Evolutionary conservation across 768 basidiomycete genomes (phyloP).

Genomic region (Tulasnella sp.): DNA sequence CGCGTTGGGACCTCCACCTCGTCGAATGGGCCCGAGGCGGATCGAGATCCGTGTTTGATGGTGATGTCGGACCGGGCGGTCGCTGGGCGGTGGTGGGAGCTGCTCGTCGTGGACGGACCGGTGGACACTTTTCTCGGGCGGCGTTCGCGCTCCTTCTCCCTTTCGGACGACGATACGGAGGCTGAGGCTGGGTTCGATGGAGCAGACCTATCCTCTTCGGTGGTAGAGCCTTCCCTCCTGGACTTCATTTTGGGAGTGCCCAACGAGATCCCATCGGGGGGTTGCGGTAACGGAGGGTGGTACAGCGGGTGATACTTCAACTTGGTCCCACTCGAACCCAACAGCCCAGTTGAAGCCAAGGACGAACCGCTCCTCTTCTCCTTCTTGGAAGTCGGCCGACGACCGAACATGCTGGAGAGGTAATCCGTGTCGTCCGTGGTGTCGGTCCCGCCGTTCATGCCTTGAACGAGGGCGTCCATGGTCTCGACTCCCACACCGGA

Average conservation of each 20-base stretch:
- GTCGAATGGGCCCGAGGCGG: not conserved
- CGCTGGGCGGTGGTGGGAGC: not conserved
- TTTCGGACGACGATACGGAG: not conserved
- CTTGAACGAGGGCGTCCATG: constrained; percentile 85
- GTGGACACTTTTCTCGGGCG: not conserved
- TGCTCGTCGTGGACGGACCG: not conserved
- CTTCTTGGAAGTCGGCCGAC: constrained; percentile 39
- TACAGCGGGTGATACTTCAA: constrained; percentile 67
- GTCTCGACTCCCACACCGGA: constrained; percentile 63
- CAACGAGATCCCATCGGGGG: constrained; percentile 43
- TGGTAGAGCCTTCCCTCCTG: not conserved
- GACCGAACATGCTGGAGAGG: constrained; percentile 16
- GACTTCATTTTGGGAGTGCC: not conserved
- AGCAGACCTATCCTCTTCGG: not conserved
- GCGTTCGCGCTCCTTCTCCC: not conserved
- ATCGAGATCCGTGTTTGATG: not conserved
- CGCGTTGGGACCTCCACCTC: not conserved
- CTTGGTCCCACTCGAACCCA: constrained; percentile 37
- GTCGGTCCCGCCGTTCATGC: constrained; percentile 62
- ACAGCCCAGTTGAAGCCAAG: constrained; percentile 39
- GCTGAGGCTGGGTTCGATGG: not conserved
- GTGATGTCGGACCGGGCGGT: not conserved
- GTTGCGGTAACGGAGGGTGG: constrained; percentile 77
- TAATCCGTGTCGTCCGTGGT: constrained; percentile 17
- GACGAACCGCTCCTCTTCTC: constrained; percentile 42